phyloP scores from a whole-genome alignment of 495 filamentous ascomycete genomes.

The Hyphodiscus hymeniophilus region DNA sequence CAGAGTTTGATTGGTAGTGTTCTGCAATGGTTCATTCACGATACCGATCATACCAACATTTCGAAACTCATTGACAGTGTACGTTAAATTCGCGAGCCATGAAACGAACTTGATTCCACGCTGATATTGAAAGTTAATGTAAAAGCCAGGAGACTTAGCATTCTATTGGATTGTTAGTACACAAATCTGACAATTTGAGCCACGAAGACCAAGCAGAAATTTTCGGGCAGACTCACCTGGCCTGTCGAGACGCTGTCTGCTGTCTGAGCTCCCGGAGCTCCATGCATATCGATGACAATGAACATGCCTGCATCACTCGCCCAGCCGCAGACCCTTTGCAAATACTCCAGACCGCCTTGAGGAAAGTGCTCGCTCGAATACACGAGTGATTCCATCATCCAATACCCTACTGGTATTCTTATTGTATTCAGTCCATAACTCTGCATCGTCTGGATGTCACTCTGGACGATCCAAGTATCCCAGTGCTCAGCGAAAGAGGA shows the following conservation, averaged over 20 bases:
- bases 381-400: slow-evolving; percentile 52
- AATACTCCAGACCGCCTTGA: slow-evolving; percentile 43
- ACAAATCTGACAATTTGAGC: background rate
- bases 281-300: slow-evolving; percentile 57
- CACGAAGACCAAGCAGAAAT: background rate
- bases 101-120: slow-evolving; percentile 49
- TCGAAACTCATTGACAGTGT: slow-evolving; percentile 38
- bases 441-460: slow-evolving; percentile 45
- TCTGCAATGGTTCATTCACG: slow-evolving; percentile 50
- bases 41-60: slow-evolving; percentile 54
- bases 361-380: slow-evolving; percentile 48
- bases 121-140: slow-evolving; percentile 45
- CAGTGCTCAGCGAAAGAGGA: slow-evolving; percentile 48
- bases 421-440: slow-evolving; percentile 52
- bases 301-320: slow-evolving; percentile 47
- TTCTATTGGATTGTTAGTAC: slow-evolving; percentile 10
- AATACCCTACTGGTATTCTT: slow-evolving; percentile 56
- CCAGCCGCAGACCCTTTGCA: slow-evolving; percentile 47
- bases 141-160: slow-evolving; percentile 43
- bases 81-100: slow-evolving; percentile 49
- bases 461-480: slow-evolving; percentile 47
- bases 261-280: slow-evolving; percentile 51
- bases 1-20: slow-evolving; percentile 6
- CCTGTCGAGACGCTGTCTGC: slow-evolving; percentile 45
- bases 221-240: slow-evolving; percentile 28